Conservation (phyloP, 2,329 filamentous ascomycete species). For the Nigrograna mackinnonii region DNA sequence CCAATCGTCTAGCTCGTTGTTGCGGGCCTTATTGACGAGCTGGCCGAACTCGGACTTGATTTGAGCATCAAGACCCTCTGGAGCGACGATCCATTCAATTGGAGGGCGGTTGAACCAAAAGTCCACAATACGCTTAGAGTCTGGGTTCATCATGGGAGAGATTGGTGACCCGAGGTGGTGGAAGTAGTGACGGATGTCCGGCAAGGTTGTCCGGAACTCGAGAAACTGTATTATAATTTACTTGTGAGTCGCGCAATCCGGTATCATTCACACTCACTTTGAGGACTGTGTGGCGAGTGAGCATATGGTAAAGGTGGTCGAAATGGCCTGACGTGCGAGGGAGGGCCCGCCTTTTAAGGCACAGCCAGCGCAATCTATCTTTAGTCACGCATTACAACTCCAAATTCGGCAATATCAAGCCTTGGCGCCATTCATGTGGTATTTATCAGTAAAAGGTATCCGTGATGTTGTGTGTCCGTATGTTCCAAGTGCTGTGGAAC, state of each 20-base stretch:
- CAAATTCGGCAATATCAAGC: too few relatives aligned
- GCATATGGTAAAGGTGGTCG: too few relatives aligned
- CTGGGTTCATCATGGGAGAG: slow-evolving; percentile 4
- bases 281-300: too few relatives aligned
- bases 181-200: slow-evolving; percentile 1
- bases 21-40: slow-evolving; percentile 13
- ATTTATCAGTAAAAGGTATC: too few relatives aligned
- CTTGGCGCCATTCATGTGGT: too few relatives aligned
- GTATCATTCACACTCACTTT: too few relatives aligned
- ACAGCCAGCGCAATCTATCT: too few relatives aligned
- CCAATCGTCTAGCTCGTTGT: slow-evolving; percentile 13
- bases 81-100: slow-evolving; percentile 14
- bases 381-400: too few relatives aligned
- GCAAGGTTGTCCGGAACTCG: slow-evolving; percentile 1
- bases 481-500: too few relatives aligned
- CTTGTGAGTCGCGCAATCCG: neutral
- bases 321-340: too few relatives aligned
- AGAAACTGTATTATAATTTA: neutral
- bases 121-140: slow-evolving; percentile 6
- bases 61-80: slow-evolving; percentile 14
- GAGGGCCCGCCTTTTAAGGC: too few relatives aligned
- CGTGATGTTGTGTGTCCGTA: too few relatives aligned
- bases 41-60: slow-evolving; percentile 13
- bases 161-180: neutral
- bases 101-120: slow-evolving; percentile 17